Evolutionary conservation across 2,329 filamentous ascomycete species (phyloP), one percentile per base, ranked within the genome.

Genomic region (Calonectria leucothoes): DNA sequence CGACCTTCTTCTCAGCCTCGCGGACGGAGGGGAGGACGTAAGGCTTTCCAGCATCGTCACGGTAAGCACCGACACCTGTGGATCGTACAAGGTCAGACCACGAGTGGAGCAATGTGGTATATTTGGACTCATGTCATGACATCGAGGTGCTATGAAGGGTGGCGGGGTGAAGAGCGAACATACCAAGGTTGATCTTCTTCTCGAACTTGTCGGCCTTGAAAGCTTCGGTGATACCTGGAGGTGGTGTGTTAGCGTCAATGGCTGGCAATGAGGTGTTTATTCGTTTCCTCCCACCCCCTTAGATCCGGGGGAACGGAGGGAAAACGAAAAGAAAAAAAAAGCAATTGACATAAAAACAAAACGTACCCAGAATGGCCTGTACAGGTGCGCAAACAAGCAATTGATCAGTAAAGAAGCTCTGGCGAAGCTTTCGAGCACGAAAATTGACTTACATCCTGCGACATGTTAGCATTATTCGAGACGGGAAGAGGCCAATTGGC

Each of bases 101-200:
- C 67, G 72, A 68, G 59, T 70, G 66, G 65, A 71, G 71, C 73
- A 61, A 69, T 63, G 52, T 69, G 75, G 65, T 55, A 29, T 15
- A 27, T 37, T 25, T 72, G 65, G 66, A 72, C 70, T 69, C 65
- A 69, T 72, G 65, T 68, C 65, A 65, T 65, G 70, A 72, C 59
- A 66, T 57, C 48, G 70, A 49, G 20, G 64, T 37, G 73, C 66
- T 69, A 77, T 70, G 48, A 72, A 68, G 57, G 75, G 48, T 35
- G 39, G 33, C 10, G 61, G 69, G 68, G 65, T 64, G 66, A 66
- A 72, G 42, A 70, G 67, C 74, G 66, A 71, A 81, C 90, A 82
- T 88, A 94, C 94, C 97, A 75, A 99, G 89, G 89, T 98, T 98
- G 90, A 99, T 98, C 93, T 98, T 99, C 89, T 98, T 92, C 76